A percentile compares a stretch with the other conserved stretches of the same genome.
These are phyloP conservation scores for Meripilus lineatus DNA, from an alignment of 1,284 basidiomycete species.

Conservation along the genomic window DNA sequence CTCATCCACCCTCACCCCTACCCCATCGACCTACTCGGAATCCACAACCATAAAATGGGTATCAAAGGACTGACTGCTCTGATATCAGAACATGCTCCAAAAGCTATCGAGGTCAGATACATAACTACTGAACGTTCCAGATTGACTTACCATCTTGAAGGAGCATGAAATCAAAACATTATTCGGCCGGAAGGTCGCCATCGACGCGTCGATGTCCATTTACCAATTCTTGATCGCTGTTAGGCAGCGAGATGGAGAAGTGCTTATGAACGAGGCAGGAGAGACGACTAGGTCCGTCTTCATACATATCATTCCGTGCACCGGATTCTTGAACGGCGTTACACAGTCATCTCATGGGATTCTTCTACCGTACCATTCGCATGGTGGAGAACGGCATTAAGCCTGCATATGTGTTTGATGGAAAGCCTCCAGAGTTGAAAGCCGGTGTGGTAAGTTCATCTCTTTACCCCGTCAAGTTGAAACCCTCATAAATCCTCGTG, in stretches of 20 bases:
- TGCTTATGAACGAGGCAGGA: slow-evolving; percentile 94
- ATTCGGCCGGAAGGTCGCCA: slow-evolving; percentile 97
- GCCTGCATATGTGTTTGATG: slow-evolving; percentile 97
- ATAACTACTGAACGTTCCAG: not conserved
- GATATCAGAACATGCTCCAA: slow-evolving; percentile 86
- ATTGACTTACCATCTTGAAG: slow-evolving; percentile 22
- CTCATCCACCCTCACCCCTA: not conserved
- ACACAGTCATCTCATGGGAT: slow-evolving; percentile 89
- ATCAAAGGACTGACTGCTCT: slow-evolving; percentile 93
- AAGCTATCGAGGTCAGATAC: slow-evolving; percentile 57
- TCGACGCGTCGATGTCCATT: slow-evolving; percentile 96
- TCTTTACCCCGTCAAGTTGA: not conserved
- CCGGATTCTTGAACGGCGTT: not conserved
- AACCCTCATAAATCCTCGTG: not conserved
- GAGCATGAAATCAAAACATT: slow-evolving; percentile 96
- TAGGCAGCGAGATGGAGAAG: slow-evolving; percentile 92
- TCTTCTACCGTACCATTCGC: slow-evolving; percentile 95
- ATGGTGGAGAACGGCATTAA: slow-evolving; percentile 99
- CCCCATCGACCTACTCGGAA: not conserved
- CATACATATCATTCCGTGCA: not conserved
- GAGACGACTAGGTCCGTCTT: slow-evolving; percentile 79
- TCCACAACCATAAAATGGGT: slow-evolving; percentile 60
- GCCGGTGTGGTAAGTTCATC: slow-evolving; percentile 79
- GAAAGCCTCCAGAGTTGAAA: slow-evolving; percentile 96
- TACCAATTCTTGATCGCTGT: slow-evolving; percentile 99